Evolutionary conservation across 371 early-diverging fungal genomes (phyloP).

Genomic region (Phascolomyces articulosus): DNA sequence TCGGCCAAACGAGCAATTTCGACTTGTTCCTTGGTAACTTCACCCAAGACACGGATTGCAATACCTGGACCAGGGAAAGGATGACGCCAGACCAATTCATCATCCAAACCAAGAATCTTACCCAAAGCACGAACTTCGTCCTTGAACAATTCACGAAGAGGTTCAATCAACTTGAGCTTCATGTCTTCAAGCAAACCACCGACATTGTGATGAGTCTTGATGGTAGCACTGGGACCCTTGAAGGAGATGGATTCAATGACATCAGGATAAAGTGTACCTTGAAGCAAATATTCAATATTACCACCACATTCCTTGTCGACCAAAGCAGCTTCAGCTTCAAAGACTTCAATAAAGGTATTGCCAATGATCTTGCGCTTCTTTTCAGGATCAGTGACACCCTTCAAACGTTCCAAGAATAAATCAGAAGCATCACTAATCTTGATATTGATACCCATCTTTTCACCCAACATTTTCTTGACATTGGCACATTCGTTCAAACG

Average conservation of each 20-base stretch:
- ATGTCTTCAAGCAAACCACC: conserved; percentile 96
- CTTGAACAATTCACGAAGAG: conserved; percentile 97
- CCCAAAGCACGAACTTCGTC: conserved; percentile 97
- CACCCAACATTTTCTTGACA: conserved; percentile 82
- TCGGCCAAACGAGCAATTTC: conserved; percentile 94
- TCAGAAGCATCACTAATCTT: conserved; percentile 91
- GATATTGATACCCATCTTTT: conserved; percentile 94
- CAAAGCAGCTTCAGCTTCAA: conserved; percentile 90
- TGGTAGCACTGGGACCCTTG: conserved; percentile 98
- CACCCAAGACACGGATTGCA: conserved; percentile 96
- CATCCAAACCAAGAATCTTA: conserved; percentile 84
- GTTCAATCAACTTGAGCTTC: conserved; percentile 97
- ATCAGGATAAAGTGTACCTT: conserved; percentile 98
- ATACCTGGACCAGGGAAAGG: conserved; percentile 99
- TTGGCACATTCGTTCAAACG: conserved; percentile 91
- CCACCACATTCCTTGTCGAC: conserved; percentile 80
- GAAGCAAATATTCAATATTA: conserved; percentile 91
- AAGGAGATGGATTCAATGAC: conserved; percentile 98
- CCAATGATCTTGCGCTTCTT: conserved; percentile 98
- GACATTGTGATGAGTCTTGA: conserved; percentile 99
- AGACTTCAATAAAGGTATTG: conserved; percentile 97
- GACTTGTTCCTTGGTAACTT: conserved; percentile 91
- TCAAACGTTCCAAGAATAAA: conserved; percentile 84
- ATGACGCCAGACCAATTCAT: conserved; percentile 97
- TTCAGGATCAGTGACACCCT: conserved; percentile 95